phyloP scores from a whole-genome alignment of 1,139 yeast genomes.

The Suhomyces taliae region DNA sequence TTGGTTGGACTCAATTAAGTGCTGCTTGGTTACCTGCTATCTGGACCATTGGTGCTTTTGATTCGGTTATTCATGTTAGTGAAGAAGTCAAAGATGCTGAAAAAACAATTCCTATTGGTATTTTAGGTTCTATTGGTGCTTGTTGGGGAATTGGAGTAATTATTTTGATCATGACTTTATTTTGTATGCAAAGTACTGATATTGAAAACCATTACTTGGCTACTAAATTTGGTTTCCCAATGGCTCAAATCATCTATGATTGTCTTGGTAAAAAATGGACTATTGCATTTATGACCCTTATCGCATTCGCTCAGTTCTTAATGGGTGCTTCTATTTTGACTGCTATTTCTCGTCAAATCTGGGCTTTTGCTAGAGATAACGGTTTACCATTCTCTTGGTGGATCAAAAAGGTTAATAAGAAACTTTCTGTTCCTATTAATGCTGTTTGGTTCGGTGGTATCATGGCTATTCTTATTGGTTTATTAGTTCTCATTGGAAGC shows the following conservation, averaged over 20 bases:
- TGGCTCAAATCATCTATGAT: slow-evolving; percentile 67
- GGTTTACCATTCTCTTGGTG: slow-evolving; percentile 47
- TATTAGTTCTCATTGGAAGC: slow-evolving; percentile 55
- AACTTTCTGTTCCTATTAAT: slow-evolving; percentile 55
- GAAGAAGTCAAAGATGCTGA: slow-evolving; percentile 72
- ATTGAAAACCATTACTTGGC: slow-evolving; percentile 37
- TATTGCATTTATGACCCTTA: slow-evolving; percentile 59
- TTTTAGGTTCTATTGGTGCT: slow-evolving; percentile 51
- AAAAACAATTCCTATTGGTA: slow-evolving; percentile 68
- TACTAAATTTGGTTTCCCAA: slow-evolving; percentile 51
- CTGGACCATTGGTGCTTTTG: slow-evolving; percentile 70
- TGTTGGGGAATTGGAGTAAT: slow-evolving; percentile 65
- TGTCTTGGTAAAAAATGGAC: slow-evolving; percentile 73
- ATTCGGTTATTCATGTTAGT: slow-evolving; percentile 69
- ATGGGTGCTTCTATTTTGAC: slow-evolving; percentile 63
- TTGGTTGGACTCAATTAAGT: slow-evolving; percentile 54
- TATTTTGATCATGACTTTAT: slow-evolving; percentile 53
- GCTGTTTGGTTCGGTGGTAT: slow-evolving; percentile 58
- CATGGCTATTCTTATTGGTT: slow-evolving; percentile 51
- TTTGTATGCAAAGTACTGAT: slow-evolving; percentile 55
- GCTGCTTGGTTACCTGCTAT: slow-evolving; percentile 62
- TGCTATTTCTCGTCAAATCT: slow-evolving; percentile 52
- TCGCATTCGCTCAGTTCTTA: slow-evolving; percentile 60
- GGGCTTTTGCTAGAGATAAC: slow-evolving; percentile 55
- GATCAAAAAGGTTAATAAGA: slow-evolving; percentile 54